Evolutionary conservation across 768 basidiomycete genomes (phyloP), one percentile per base, ranked within the genome.

Genomic region (Leucosporidium creatinivorum): DNA sequence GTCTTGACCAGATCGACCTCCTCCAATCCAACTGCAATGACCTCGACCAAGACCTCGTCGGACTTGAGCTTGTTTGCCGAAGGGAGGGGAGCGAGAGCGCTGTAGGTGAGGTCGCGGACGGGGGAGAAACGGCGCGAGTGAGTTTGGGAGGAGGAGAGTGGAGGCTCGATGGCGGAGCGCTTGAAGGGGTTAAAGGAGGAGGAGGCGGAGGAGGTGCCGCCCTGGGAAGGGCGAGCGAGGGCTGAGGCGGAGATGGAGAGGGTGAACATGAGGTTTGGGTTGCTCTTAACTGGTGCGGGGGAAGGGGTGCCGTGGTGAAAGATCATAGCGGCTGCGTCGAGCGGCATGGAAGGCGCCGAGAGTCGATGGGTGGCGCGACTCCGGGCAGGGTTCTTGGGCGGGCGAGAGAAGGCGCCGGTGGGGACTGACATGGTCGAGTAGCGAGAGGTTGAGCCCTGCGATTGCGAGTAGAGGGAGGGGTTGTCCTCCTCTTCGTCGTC

Each of bases 1-100:
- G 70, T 65, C 50, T 65, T 61, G 49, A 72, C 74, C 9, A 64
- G 30, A 31, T 75, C 74, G 65, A 62, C 74, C 1, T 60, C 60
- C 39, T 77, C 76, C 49, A 77, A 33, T 17, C 72, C 75, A 47
- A 72, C 69, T 17, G 75, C 73, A 58, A 74, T 66, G 28, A 75
- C 66, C 56, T 75, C 72, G 25, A 77, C 73, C 44, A 77, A 63
- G 23, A 76, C 65, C 61, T 74, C 67, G 21, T 72, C 69, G 26
- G 47, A 58, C 6, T 58, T 31, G 2, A 74, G 66, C 33, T 69
- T 74, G 18, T 61, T 66, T 7, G 69, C 65, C 8, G 69, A 63
- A 1, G 62, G 61, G 48, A 67, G 66, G 6, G 55, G 21, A 31
- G 55, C 25, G 31, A 21, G 30, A 21, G 55, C 55, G 31, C 18